Evolutionary conservation across 2,329 filamentous ascomycete species (phyloP), one percentile per base, ranked within the genome.

Genomic region (Zymoseptoria crescenta): DNA sequence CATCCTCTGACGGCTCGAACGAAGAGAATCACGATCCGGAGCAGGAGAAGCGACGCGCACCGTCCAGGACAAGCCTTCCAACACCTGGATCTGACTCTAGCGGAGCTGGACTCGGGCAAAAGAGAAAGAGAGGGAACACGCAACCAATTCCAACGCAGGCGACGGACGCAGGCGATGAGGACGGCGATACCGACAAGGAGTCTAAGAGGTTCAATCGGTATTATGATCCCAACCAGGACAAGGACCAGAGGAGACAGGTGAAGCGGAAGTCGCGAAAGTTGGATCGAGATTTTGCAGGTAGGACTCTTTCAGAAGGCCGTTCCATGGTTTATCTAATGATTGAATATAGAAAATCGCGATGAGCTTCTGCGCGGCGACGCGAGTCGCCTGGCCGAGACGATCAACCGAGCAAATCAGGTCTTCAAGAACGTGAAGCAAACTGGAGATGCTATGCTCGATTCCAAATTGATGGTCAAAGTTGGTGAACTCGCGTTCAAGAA

Each of bases 371-470:
- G 85, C 64, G 79, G 81, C 1, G 77, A 78, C 27, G 86, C 93
- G 16, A 55, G 62, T 65, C 89, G 66, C 19, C 54, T 69, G 16
- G 55, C 49, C 20, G 56, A 63, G 4, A 68, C 65, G 8, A 60
- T 74, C 21, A 61, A 67, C 35, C 59, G 63, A n/a, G 71, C 72
- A 1, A 79, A 80, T 24, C 84, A 85, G 1, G 77, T 96, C 16
- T 77, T 82, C 59, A 79, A 87, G 8, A 84, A 85, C 1, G 77
- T 97, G 24, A 73, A 82, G 68, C 92, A 96, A 76, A 96, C 94
- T 0, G 85, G 87, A 1, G 94, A 97, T 72, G 94, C 94, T 0
- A 89, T 88, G 0, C 87, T 96, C 61, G 94, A 99, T 72, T 91
- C 93, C 0, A 85, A 89, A n/a, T 80, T 95, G 27, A 81, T 97